Conservation (phyloP, 2,329 filamentous ascomycete species). For the Neonectria faginata region DNA sequence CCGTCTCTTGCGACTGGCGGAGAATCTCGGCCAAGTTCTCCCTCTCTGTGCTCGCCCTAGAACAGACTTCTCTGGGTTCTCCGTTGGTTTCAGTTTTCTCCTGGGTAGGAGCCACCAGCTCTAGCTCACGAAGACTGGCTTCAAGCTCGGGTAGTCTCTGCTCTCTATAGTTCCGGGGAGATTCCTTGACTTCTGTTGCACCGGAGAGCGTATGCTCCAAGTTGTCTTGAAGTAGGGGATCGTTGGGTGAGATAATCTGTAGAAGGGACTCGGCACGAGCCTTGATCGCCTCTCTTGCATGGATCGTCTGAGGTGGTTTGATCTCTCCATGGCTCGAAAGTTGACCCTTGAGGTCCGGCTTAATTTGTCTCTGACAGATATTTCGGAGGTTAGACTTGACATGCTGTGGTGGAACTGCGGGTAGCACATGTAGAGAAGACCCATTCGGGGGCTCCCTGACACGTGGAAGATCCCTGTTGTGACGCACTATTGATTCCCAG, state of each 20-base stretch:
- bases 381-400: not conserved
- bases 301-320: not conserved
- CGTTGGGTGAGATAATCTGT: not conserved
- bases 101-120: not conserved
- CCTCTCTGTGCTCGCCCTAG: not conserved
- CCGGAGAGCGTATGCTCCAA: too few relatives aligned
- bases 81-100: not conserved
- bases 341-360: not conserved
- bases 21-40: not conserved
- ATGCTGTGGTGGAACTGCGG: not conserved
- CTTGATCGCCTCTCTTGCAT: not conserved
- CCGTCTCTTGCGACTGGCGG: not conserved
- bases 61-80: not conserved
- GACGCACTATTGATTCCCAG: constrained; percentile 16
- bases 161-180: not conserved
- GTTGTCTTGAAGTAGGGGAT: not conserved
- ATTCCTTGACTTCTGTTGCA: too few relatives aligned
- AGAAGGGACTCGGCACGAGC: not conserved
- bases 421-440: not conserved
- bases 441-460: too few relatives aligned
- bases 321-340: too few relatives aligned
- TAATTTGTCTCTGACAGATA: not conserved
- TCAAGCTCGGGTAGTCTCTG: not conserved
- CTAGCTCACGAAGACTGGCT: not conserved
- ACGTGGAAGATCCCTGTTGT: not conserved